Conservation (phyloP, 2,329 filamentous ascomycete genomes). For the Xylaria sp. region DNA sequence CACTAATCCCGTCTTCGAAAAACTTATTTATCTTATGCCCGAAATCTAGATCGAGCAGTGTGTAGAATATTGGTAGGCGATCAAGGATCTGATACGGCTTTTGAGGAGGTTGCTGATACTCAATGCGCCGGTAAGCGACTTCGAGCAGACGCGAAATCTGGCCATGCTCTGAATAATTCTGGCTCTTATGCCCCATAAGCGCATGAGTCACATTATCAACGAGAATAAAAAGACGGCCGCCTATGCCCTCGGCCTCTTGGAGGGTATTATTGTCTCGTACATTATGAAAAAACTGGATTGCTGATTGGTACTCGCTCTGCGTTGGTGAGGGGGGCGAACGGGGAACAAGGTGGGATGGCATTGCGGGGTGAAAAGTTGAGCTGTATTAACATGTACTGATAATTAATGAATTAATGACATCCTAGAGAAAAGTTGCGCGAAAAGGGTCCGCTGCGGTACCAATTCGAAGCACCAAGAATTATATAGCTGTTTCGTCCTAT, state of each 20-base stretch:
- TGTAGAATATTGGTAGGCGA: constrained; percentile 31
- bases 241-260: constrained; percentile 25
- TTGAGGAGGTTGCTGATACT: constrained; percentile 11
- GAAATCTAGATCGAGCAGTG: constrained; percentile 25
- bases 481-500: constrained; percentile 1
- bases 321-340: constrained; percentile 10
- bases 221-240: constrained; percentile 26
- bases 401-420: background rate
- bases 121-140: constrained; percentile 20
- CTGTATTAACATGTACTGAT: background rate
- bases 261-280: constrained; percentile 25
- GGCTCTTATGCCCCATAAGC: constrained; percentile 1
- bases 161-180: constrained; percentile 12
- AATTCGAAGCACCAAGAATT: background rate
- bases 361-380: constrained; percentile 15
- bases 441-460: background rate
- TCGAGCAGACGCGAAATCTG: constrained; percentile 26
- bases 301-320: constrained; percentile 26
- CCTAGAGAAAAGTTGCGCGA: background rate
- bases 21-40: constrained; percentile 29
- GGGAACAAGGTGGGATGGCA: constrained; percentile 1
- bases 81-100: constrained; percentile 21
- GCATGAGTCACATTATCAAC: constrained; percentile 18
- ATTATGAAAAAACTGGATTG: constrained; percentile 18
- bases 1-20: constrained; percentile 19